A percentile compares a stretch with the other conserved stretches of the same genome.
Conservation (phyloP, 345 rosid species). For the Heritiera littoralis region DNA sequence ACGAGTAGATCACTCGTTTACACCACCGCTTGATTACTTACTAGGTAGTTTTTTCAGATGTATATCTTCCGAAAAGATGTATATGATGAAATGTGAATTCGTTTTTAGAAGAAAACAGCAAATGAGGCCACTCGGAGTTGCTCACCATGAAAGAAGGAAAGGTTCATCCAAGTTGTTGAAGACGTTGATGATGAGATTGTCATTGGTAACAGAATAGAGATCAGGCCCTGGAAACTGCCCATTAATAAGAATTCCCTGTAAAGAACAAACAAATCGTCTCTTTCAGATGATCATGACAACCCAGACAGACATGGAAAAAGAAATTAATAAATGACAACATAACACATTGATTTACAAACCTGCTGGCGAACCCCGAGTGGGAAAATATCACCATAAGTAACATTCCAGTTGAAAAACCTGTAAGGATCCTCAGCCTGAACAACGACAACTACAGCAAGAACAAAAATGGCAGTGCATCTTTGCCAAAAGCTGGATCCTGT, state of each 20-base stretch:
- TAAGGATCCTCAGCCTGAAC: slow-evolving; percentile 64
- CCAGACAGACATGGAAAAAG: neutral
- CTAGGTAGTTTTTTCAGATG: too few relatives aligned
- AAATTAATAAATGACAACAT: neutral
- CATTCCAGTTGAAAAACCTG: slow-evolving; percentile 75
- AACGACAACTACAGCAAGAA: slow-evolving; percentile 19
- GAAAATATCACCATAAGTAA: slow-evolving; percentile 76
- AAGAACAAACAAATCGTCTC: neutral
- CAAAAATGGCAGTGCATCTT: neutral
- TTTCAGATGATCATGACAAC: neutral
- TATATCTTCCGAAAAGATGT: too few relatives aligned
- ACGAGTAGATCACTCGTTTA: too few relatives aligned
- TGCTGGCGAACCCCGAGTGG: slow-evolving; percentile 82
- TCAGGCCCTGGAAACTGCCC: slow-evolving; percentile 97
- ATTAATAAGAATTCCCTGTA: slow-evolving; percentile 87
- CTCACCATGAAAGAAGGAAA: slow-evolving; percentile 80
- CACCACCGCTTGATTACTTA: too few relatives aligned
- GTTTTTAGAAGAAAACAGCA: too few relatives aligned
- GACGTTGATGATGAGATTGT: slow-evolving; percentile 85
- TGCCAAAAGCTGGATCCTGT: slow-evolving; percentile 6
- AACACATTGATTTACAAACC: slow-evolving; percentile 30
- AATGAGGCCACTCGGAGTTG: neutral
- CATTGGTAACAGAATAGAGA: slow-evolving; percentile 61
- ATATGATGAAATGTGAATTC: too few relatives aligned
- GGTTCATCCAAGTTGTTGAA: slow-evolving; percentile 76